A percentile compares a stretch with the other conserved stretches of the same genome.
Evolutionary conservation across 768 basidiomycete species (phyloP).

Genomic region (Tulasnella sp.): DNA sequence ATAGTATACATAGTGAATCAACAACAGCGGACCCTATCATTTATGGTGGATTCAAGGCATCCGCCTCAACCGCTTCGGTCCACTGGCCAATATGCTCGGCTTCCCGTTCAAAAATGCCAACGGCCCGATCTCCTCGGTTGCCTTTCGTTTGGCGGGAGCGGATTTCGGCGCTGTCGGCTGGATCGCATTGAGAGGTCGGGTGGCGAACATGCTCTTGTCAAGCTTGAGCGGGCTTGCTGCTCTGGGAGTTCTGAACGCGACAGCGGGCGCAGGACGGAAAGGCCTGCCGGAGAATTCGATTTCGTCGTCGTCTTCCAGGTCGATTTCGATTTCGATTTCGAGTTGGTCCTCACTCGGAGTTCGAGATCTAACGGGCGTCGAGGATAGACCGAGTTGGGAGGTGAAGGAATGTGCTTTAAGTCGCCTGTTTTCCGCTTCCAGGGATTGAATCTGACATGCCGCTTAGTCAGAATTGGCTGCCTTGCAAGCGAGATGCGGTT

Average conservation of each 20-base stretch:
- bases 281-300: background rate
- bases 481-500: background rate
- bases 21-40: background rate
- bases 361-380: background rate
- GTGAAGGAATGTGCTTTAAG: background rate
- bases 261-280: background rate
- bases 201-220: constrained; percentile 12
- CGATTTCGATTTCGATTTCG: background rate
- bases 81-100: background rate
- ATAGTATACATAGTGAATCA: background rate
- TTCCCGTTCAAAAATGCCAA: background rate
- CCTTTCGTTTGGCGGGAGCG: background rate
- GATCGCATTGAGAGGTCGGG: background rate
- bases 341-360: background rate
- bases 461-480: background rate
- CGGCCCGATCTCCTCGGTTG: background rate
- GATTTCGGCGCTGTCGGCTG: background rate
- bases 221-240: background rate
- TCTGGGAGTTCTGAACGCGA: background rate
- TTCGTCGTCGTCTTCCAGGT: background rate
- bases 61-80: background rate
- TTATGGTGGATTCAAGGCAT: background rate
- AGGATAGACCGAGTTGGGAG: background rate
- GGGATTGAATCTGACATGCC: background rate
- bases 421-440: background rate